Evolutionary conservation across 202 grass and related monocot species (phyloP).

Genomic region (Digitaria exilis): DNA sequence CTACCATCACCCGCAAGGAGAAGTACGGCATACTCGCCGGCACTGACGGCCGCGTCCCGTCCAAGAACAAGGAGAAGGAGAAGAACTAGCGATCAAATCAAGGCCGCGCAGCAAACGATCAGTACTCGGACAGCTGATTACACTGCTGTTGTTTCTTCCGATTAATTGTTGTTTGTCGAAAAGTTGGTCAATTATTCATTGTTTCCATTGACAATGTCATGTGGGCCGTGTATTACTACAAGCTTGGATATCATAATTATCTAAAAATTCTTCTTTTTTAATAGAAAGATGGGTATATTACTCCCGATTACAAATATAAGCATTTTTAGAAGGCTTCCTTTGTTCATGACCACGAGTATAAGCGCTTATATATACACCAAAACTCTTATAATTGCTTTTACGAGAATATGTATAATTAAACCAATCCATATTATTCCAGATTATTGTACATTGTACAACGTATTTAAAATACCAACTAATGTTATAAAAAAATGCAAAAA

Average conservation of each 20-base stretch:
- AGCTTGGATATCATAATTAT: slow-evolving; percentile 18
- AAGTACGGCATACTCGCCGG: slow-evolving; percentile 94
- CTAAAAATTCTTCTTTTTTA: background rate
- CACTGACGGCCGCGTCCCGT: slow-evolving; percentile 69
- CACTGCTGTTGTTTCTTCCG: slow-evolving; percentile 35
- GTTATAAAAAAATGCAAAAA: too few species aligned
- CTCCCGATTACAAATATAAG: too few species aligned
- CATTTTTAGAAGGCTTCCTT: too few species aligned
- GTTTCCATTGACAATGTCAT: slow-evolving; percentile 29
- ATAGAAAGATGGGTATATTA: background rate
- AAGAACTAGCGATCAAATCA: slow-evolving; percentile 30
- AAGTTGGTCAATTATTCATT: slow-evolving; percentile 21
- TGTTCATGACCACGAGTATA: too few species aligned
- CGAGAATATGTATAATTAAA: too few species aligned
- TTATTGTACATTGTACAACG: too few species aligned
- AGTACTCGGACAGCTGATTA: background rate
- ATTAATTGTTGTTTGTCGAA: slow-evolving; percentile 44
- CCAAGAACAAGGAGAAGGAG: slow-evolving; percentile 65
- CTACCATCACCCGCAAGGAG: slow-evolving; percentile 88
- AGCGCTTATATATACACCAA: too few species aligned
- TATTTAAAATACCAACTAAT: too few species aligned
- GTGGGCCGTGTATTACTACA: slow-evolving; percentile 32
- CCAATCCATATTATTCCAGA: too few species aligned
- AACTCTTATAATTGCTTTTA: too few species aligned
- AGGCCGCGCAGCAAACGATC: background rate